These are phyloP conservation scores for Centrapalus pauciflorus DNA, from an alignment of 129 eudicot genomes.

Conservation along the genomic window DNA sequence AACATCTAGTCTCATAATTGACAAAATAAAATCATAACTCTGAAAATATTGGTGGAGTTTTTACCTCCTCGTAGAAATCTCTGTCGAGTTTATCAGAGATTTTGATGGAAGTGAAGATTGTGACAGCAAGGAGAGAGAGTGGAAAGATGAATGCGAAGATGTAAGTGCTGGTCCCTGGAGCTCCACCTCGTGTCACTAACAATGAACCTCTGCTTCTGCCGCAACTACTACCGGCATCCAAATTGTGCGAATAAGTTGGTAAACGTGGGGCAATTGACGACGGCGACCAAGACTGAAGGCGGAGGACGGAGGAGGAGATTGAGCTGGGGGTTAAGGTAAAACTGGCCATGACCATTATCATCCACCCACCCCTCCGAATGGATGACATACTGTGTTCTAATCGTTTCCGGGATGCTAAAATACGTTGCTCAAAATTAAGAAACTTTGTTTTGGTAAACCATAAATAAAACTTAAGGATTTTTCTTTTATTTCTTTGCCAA, in stretches of 20 bases:
- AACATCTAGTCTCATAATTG: background rate
- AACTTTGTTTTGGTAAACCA: too few relatives aligned
- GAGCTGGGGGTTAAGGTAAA: slow-evolving; percentile 14
- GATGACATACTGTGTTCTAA: background rate
- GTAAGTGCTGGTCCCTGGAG: slow-evolving; percentile 53
- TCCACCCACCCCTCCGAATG: slow-evolving; percentile 8
- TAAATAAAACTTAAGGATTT: too few relatives aligned
- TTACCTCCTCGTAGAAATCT: slow-evolving; percentile 78
- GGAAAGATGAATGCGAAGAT: slow-evolving; percentile 80
- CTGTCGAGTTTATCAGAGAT: slow-evolving; percentile 77
- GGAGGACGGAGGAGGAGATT: slow-evolving; percentile 13
- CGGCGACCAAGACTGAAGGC: slow-evolving; percentile 14
- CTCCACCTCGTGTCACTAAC: slow-evolving; percentile 54
- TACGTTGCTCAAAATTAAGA: too few relatives aligned
- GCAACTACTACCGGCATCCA: background rate
- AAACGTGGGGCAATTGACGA: slow-evolving; percentile 2
- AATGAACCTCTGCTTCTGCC: slow-evolving; percentile 43
- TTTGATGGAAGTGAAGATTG: slow-evolving; percentile 49
- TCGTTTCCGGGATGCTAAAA: background rate
- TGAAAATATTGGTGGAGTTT: background rate
- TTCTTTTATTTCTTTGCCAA: too few relatives aligned
- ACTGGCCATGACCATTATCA: slow-evolving; percentile 23
- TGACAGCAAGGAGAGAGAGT: slow-evolving; percentile 64
- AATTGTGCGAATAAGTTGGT: background rate
- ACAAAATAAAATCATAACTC: background rate